Evolutionary conservation across 2,329 filamentous ascomycete species (phyloP), one percentile per base, ranked within the genome.

Genomic region (Hypoxylon sp.): DNA sequence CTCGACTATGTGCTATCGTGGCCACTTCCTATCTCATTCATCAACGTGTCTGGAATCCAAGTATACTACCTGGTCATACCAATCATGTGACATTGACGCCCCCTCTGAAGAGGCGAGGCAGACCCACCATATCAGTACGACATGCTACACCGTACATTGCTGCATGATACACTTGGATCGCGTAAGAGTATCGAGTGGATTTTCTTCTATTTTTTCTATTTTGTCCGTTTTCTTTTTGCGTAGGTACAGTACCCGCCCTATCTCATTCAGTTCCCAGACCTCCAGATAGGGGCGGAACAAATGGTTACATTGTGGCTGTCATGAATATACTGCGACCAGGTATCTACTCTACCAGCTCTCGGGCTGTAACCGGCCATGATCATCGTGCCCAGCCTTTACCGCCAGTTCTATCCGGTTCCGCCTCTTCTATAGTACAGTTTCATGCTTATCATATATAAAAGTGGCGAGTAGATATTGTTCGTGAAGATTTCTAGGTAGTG

Each of bases 401-500:
- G 37, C 37, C 37, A 1, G 10, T 41, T 41, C 37, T 41, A 41
- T 41, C n/a, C 17, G n/a, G 6, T 41, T 7, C 15, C n/a, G n/a
- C 17, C 37, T n/a, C n/a, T 41, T 41, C 37, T 41, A 41, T 41
- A 41, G 37, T 41, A 41, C 37, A 41, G 17, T 41, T 17, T 41
- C n/a, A 19, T 41, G 15, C n/a, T 19, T n/a, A n/a, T 41, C 7
- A 19, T 41, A 41, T 41, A 10, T n/a, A 41, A 19, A 17, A 41
- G 37, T 41, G 37, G 37, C 37, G 37, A 41, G 37, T 41, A 41
- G 37, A 41, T 41, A 6, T 10, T 41, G 6, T 19, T 19, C n/a
- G 37, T 41, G 37, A n/a, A 17, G 17, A 17, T 41, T 41, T 41
- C 15, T 41, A 3, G 37, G 34, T 39, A 15, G 34, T 39, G 13